Conservation (phyloP, 129 eudicot genomes). For the Calendula officinalis region DNA sequence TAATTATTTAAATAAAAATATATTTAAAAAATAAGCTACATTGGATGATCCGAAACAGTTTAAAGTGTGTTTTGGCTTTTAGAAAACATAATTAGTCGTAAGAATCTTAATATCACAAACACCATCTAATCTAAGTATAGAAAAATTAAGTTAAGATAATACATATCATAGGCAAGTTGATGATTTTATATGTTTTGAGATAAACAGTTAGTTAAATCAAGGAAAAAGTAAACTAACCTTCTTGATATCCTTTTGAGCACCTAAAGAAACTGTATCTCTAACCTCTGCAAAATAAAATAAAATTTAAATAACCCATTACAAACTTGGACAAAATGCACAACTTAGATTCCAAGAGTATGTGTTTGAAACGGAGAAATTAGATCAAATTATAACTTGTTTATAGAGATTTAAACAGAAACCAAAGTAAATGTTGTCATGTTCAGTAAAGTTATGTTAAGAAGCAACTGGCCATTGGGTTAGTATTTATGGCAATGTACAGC, state of each 20-base stretch:
- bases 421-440: not conserved
- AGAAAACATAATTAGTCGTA: no score
- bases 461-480: no score
- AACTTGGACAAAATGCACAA: no score
- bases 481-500: no score
- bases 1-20: not conserved
- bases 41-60: no score
- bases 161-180: not conserved
- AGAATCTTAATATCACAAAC: no score
- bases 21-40: no score
- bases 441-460: not conserved
- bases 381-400: not conserved
- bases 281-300: conserved; percentile 49
- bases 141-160: not conserved
- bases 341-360: not conserved
- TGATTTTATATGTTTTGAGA: not conserved
- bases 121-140: conserved; percentile 3
- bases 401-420: not conserved
- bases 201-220: not conserved
- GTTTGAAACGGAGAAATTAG: not conserved
- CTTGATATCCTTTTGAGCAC: conserved; percentile 59
- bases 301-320: not conserved
- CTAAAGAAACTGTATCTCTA: conserved; percentile 55
- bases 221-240: conserved; percentile 44
- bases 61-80: no score